Base-by-base conservation (phyloP, 257 asterid genomes). In the Coffea canephora region DNA sequence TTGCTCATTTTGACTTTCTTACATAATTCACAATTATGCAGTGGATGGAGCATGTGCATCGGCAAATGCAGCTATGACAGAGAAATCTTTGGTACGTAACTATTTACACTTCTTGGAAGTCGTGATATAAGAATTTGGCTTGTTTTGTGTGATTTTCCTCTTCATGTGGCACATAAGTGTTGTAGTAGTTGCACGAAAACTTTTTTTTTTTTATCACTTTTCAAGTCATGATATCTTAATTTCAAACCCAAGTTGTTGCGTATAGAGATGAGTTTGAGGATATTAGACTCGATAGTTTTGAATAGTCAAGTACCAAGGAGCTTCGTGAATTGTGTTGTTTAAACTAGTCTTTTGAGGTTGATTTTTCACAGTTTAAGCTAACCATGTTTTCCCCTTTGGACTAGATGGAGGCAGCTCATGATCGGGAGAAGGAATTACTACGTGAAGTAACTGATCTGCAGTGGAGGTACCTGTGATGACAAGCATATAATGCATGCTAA, bases 351-450 rank as follows among this genome's bases (percentile, higher is more conserved):
- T 65, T 65, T 31, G 14, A 65, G 18, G 18, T 41, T 39, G 5
- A 39, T 57, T 75, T 8, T 48, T 52, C 16, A 3, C 1, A 41
- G 70, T 36, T 41, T 19, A 77, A 74, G 70, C 80, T 61, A 54
- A 66, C 36, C 52, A 39, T 18, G 50, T 18, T 78, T 76, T 49
- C 71, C 79, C 49, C 67, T n/a, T 45, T 71, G 78, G 45, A 57
- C 82, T 73, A 95, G 98, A 76, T 95, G 76, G 98, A 95, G 84
- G 88, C 89, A 52, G 94, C 97, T 79, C 93, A 90, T 67, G 97
- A 93, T 34, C 83, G 91, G 83, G 98, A 95, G 73, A 93, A 90
- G 82, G 96, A 93, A 67, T 76, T 91, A 81, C 88, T 91, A 69
- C 91, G 88, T 21, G 96, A 93, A 87, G 86, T 91, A 73, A 80